phyloP scores from a whole-genome alignment of 2,329 filamentous ascomycete genomes.

The Purpureocillium lavendulum region DNA sequence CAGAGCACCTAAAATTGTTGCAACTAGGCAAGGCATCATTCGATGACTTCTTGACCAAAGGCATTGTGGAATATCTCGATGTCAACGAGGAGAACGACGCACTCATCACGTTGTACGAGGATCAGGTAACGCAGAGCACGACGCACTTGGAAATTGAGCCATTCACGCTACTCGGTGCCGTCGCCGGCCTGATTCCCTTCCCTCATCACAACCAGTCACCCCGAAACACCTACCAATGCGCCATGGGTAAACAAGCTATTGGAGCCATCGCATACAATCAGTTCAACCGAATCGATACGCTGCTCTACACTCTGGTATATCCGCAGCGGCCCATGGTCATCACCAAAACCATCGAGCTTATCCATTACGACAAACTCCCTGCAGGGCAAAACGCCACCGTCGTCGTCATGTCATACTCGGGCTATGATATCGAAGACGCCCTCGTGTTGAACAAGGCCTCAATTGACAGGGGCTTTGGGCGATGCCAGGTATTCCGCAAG shows the following conservation, averaged over 20 bases:
- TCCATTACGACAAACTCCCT: conserved; percentile 94
- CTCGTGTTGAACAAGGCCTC: conserved; percentile 95
- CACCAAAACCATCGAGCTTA: conserved; percentile 90
- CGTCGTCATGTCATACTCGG: conserved; percentile 98
- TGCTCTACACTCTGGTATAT: conserved; percentile 95
- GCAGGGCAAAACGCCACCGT: conserved; percentile 96
- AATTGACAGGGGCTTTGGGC: conserved; percentile 87
- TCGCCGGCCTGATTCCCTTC: conserved; percentile 93
- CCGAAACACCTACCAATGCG: conserved; percentile 97
- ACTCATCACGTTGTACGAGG: conserved; percentile 83
- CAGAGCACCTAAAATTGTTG: conserved; percentile 69
- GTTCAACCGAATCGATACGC: conserved; percentile 90
- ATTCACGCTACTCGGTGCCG: conserved; percentile 91
- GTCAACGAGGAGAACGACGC: conserved; percentile 98
- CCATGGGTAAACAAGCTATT: conserved; percentile 99
- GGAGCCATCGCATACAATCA: conserved; percentile 98
- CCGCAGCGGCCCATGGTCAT: conserved; percentile 97
- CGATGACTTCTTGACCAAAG: conserved; percentile 85
- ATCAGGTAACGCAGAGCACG: conserved; percentile 71
- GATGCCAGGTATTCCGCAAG: conserved; percentile 97
- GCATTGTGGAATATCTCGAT: conserved; percentile 92
- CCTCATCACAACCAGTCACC: conserved; percentile 99
- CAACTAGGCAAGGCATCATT: conserved; percentile 81
- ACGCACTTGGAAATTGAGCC: conserved; percentile 98
- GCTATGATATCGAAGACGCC: conserved; percentile 98